Conservation (phyloP, 164 flowering plant species). For the Piper betle region DNA sequence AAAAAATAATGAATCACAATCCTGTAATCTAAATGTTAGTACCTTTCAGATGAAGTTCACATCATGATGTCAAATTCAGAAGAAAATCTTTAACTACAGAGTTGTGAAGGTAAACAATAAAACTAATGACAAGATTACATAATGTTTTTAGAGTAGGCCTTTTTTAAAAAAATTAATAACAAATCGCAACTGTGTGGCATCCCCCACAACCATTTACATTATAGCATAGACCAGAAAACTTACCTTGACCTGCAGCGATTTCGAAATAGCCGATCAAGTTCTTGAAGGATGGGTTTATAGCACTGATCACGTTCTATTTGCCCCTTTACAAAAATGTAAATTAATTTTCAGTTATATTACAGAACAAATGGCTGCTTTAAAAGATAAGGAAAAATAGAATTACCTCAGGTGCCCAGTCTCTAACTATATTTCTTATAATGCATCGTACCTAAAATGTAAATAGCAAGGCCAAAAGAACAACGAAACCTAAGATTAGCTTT, state of each 20-base stretch:
- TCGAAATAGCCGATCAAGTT: constrained; percentile 70
- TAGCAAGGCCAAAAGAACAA: not conserved
- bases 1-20: not conserved
- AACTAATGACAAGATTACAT: too few species aligned
- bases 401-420: constrained; percentile 99
- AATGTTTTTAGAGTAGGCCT: too few species aligned
- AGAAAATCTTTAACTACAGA: too few species aligned
- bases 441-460: constrained; percentile 64
- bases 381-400: constrained; percentile 2
- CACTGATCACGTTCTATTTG: constrained; percentile 84
- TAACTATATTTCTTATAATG: constrained; percentile 79
- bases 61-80: too few species aligned
- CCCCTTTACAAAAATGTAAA: constrained; percentile 34
- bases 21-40: too few species aligned
- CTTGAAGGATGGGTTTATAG: constrained; percentile 90
- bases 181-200: too few species aligned
- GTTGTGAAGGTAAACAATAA: too few species aligned
- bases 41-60: too few species aligned
- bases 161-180: too few species aligned
- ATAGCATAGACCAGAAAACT: too few species aligned
- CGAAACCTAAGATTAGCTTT: too few species aligned
- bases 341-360: not conserved
- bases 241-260: constrained; percentile 52
- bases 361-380: not conserved
- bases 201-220: too few species aligned